Percentiles rank a stretch among this genome's conserved stretches.
phyloP scores from a whole-genome alignment of 192 early-diverging fungal species.

The Backusella luteola region DNA sequence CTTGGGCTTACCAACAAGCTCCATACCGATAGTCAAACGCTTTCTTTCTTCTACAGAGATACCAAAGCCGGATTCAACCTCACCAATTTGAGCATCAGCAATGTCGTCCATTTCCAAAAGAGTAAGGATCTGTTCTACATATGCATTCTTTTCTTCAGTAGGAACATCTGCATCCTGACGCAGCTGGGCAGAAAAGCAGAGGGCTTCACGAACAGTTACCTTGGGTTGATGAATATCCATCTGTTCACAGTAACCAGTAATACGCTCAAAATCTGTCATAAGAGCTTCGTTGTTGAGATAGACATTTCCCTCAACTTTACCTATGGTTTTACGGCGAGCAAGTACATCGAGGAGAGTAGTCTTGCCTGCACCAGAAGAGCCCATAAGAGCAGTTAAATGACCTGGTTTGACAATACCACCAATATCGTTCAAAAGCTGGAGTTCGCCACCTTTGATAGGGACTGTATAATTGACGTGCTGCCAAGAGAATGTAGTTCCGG shows the following conservation, averaged over 20 bases:
- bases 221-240: constrained; percentile 86
- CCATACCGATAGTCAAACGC: constrained; percentile 81
- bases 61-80: constrained; percentile 52
- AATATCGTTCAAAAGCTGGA: constrained; percentile 68
- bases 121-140: constrained; percentile 53
- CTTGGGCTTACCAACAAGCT: constrained; percentile 74
- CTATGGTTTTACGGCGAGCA: constrained; percentile 74
- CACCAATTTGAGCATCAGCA: constrained; percentile 58
- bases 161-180: constrained; percentile 60
- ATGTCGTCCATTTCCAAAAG: constrained; percentile 61
- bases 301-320: constrained; percentile 60
- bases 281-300: constrained; percentile 51
- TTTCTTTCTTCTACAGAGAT: constrained; percentile 83
- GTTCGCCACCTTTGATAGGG: constrained; percentile 57
- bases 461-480: constrained; percentile 70
- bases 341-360: constrained; percentile 75
- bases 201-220: constrained; percentile 89
- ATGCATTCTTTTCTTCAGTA: constrained; percentile 43
- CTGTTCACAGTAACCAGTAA: constrained; percentile 84
- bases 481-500: constrained; percentile 59
- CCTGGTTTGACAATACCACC: constrained; percentile 71
- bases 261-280: constrained; percentile 54
- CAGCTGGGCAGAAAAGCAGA: constrained; percentile 75
- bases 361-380: constrained; percentile 88
- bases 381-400: constrained; percentile 88